Base-by-base conservation (phyloP, 768 basidiomycete species). In the Lactifluus subvellereus region DNA sequence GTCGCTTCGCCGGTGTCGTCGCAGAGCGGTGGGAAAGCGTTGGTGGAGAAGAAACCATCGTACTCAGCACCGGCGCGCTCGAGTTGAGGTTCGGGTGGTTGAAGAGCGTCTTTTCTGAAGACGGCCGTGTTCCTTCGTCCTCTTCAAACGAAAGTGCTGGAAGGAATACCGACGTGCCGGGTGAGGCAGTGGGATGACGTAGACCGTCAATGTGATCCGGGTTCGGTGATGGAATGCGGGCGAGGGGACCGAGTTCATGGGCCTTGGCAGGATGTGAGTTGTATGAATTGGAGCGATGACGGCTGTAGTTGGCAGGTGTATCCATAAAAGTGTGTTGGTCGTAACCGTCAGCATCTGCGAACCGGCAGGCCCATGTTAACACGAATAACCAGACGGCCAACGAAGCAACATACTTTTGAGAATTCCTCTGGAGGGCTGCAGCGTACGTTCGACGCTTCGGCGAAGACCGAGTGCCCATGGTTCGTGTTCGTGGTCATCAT, bases 141-240 rank as follows among this genome's bases (percentile, higher is more conserved):
- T 75, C 69, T 33, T 86, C 77, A 74, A 84, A 87, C 14, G 82
- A 78, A 68, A 85, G 79, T 48, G 82, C 77, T n/a, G 86, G 84
- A 51, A 86, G 74, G 73, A 74, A 77, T 22, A 74, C 69, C 1
- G 57, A n/a, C 59, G 71, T 54, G 56, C 63, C 60, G 38, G 64
- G 40, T 32, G 66, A 60, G 13, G 60, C 64, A 22, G 57, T 59
- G 13, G 77, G 76, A 71, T 88, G 86, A 70, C 90, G 88, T 61
- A 94, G 80, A n/a, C 88, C 92, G 68, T 90, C 93, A 67, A 91
- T 93, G 66, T 89, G 87, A 71, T 88, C 89, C 57, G 91, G 89
- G 71, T 94, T 89, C 2, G 89, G 87, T 6, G 87, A 84, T 55
- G 91, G 91, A 62, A 94, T 86, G 59, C 83, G 86, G 35, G 91